phyloP scores from a whole-genome alignment of 495 filamentous ascomycete genomes.

The Cudoniella acicularis region DNA sequence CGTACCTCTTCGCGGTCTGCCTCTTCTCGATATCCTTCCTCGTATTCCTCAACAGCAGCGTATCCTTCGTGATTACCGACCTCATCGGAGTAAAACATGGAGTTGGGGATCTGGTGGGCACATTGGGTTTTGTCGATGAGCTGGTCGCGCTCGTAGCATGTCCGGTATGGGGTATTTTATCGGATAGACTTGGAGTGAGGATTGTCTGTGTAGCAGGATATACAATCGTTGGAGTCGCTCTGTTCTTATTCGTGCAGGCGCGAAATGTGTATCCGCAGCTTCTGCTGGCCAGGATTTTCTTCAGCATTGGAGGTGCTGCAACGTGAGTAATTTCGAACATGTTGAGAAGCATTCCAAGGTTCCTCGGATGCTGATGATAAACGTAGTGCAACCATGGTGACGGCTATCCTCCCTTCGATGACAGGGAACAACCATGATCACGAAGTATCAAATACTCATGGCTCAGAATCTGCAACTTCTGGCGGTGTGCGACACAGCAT shows the following conservation, averaged over 20 bases:
- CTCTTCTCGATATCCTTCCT: conserved; percentile 96
- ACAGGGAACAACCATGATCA: conserved; percentile 38
- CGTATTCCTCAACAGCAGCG: conserved; percentile 91
- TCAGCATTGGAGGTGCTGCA: conserved; percentile 86
- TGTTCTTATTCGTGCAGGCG: conserved; percentile 81
- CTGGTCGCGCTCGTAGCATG: conserved; percentile 86
- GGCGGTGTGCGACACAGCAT: conserved; percentile 31
- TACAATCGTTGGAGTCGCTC: conserved; percentile 66
- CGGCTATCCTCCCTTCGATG: conserved; percentile 85
- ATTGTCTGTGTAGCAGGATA: conserved; percentile 79
- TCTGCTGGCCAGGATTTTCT: conserved; percentile 78
- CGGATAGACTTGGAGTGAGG: conserved; percentile 82
- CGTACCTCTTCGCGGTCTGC: conserved; percentile 85
- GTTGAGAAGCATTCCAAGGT: background rate
- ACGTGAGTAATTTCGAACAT: conserved; percentile 45
- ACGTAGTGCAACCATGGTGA: conserved; percentile 85
- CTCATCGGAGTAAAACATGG: conserved; percentile 70
- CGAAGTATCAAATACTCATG: background rate
- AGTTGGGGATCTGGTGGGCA: conserved; percentile 88
- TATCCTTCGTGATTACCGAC: conserved; percentile 93
- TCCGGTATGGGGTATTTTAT: conserved; percentile 87
- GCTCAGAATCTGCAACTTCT: too few species aligned
- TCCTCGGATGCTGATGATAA: background rate
- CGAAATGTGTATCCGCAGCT: conserved; percentile 87
- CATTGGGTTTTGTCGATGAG: conserved; percentile 94